Percentiles rank a stretch among this genome's conserved stretches.
These are phyloP conservation scores for Primulina huaijiensis DNA, from an alignment of 257 asterid genomes.

Conservation along the genomic window DNA sequence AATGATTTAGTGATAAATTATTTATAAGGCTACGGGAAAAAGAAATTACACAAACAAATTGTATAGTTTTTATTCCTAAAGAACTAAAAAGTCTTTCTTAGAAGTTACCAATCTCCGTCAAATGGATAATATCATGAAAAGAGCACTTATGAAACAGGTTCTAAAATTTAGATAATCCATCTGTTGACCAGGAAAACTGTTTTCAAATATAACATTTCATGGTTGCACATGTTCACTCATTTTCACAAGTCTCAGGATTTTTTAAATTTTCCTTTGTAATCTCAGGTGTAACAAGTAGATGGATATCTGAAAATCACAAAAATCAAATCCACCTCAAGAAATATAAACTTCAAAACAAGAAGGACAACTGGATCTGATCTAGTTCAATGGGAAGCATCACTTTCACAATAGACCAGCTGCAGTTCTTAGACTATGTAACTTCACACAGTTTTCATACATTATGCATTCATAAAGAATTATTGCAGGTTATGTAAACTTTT, in stretches of 20 bases:
- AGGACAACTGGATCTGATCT: not conserved
- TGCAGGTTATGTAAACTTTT: not conserved
- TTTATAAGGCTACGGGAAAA: not conserved
- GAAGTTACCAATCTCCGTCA: not conserved
- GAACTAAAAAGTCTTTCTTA: not conserved
- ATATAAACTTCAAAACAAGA: not conserved
- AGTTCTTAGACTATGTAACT: not conserved
- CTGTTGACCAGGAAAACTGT: slow-evolving; percentile 4
- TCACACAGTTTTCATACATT: not conserved
- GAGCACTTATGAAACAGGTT: not conserved
- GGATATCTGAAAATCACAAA: not conserved
- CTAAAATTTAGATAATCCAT: slow-evolving; percentile 11
- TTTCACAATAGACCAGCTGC: not conserved
- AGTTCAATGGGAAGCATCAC: not conserved
- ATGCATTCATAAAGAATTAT: slow-evolving; percentile 5
- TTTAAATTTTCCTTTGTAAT: not conserved
- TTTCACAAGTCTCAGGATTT: slow-evolving; percentile 1
- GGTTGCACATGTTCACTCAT: not conserved
- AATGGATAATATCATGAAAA: not conserved
- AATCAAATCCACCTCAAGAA: not conserved
- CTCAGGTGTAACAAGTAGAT: not conserved
- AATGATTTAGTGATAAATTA: not conserved
- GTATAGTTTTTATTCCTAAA: not conserved
- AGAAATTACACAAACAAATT: slow-evolving; percentile 5
- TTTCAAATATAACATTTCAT: not conserved